Conservation (phyloP, 2,329 filamentous ascomycete genomes). For the Penicillium sp. region DNA sequence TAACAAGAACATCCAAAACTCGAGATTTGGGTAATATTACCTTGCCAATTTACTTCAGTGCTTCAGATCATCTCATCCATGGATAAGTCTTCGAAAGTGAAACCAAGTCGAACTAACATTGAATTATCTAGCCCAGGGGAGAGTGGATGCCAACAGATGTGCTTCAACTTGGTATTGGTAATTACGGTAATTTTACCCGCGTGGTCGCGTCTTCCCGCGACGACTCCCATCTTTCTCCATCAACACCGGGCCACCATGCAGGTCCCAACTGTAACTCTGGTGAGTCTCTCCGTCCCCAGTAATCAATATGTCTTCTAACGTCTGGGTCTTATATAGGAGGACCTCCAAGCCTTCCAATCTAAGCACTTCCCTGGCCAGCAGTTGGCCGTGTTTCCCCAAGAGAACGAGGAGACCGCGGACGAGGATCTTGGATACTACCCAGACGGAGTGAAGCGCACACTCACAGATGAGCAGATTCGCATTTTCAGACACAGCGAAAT, state of each 20-base stretch:
- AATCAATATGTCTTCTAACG: background rate
- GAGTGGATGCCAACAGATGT: background rate
- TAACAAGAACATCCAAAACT: too few relatives aligned
- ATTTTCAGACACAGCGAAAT: constrained; percentile 91
- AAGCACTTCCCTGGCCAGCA: constrained; percentile 52
- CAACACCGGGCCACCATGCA: constrained; percentile 16
- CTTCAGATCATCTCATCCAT: too few relatives aligned
- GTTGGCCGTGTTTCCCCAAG: constrained; percentile 2
- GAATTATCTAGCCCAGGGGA: background rate
- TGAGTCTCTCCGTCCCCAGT: constrained; percentile 16
- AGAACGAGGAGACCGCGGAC: constrained; percentile 30
- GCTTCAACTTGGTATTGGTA: background rate
- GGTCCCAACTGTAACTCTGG: constrained; percentile 37
- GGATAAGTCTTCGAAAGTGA: background rate
- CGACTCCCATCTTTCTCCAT: background rate
- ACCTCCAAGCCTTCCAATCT: constrained; percentile 58
- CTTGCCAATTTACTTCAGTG: too few relatives aligned
- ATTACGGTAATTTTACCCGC: constrained; percentile 4
- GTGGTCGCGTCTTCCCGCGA: constrained; percentile 12
- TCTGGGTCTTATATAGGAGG: constrained; percentile 47
- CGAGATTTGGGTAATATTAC: background rate
- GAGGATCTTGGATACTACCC: constrained; percentile 78
- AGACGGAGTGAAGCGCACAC: constrained; percentile 81
- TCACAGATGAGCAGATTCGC: constrained; percentile 86
- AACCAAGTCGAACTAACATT: background rate